A percentile compares a stretch with the other conserved stretches of the same genome.
Conservation (phyloP, 495 filamentous ascomycete genomes). For the Daldinia caldariorum region DNA sequence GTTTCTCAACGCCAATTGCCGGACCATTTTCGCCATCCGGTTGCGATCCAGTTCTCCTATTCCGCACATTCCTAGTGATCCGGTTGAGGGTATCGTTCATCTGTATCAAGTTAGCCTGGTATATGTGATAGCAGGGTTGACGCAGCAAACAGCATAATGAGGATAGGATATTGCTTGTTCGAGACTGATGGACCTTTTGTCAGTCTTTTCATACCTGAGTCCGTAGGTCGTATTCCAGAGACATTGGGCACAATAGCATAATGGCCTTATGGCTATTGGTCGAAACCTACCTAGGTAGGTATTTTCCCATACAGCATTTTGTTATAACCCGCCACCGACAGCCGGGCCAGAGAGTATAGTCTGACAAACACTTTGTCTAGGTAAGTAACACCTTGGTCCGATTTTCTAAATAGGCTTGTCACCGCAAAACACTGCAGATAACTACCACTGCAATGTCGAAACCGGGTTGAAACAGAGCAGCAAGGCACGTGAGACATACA, state of each 20-base stretch:
- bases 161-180: conserved; percentile 11
- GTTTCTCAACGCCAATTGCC: conserved; percentile 20
- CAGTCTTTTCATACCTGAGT: not conserved
- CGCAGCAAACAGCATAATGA: conserved; percentile 22
- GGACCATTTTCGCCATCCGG: conserved; percentile 31
- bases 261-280: conserved; percentile 18
- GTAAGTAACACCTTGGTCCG: conserved; percentile 6
- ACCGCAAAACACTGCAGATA: conserved; percentile 17
- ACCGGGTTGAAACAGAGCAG: conserved; percentile 21
- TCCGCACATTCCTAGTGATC: conserved; percentile 11
- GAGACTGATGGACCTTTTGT: conserved; percentile 1
- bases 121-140: conserved; percentile 9
- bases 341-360: conserved; percentile 31
- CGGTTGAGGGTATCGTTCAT: conserved; percentile 5
- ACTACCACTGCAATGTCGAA: conserved; percentile 13
- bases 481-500: conserved; percentile 39
- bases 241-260: conserved; percentile 26
- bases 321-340: conserved; percentile 18
- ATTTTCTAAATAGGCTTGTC: conserved; percentile 34
- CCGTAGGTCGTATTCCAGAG: conserved; percentile 18
- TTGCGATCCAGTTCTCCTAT: not conserved
- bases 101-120: conserved; percentile 6
- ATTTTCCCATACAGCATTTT: conserved; percentile 15
- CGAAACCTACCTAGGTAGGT: conserved; percentile 13
- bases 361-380: conserved; percentile 16